Percentiles rank a stretch among this genome's conserved stretches.
Evolutionary conservation across 1,139 yeast genomes (phyloP).

Genomic region (Saccharomyces hybrid): DNA sequence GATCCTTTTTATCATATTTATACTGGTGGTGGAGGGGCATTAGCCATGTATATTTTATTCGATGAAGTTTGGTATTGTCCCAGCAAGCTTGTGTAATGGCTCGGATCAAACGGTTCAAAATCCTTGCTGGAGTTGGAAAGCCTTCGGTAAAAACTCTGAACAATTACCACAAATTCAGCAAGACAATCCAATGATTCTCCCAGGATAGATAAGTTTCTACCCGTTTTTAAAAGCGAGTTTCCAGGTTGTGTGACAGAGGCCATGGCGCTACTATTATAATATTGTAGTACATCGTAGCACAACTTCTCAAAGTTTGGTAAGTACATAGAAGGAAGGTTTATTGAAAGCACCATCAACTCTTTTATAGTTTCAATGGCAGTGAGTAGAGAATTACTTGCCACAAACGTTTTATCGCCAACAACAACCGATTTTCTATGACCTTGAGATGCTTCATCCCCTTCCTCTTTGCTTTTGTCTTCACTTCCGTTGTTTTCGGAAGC

Average conservation of each 20-base stretch:
- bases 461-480: constrained; percentile 2
- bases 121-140: constrained; percentile 20
- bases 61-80: constrained; percentile 23
- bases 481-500: constrained; percentile 6
- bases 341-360: constrained; percentile 29
- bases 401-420: constrained; percentile 37
- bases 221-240: constrained; percentile 20
- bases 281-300: constrained; percentile 27
- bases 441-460: not conserved
- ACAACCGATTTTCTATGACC: constrained; percentile 37
- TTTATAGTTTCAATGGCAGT: constrained; percentile 26
- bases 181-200: constrained; percentile 36
- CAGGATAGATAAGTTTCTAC: constrained; percentile 34
- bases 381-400: constrained; percentile 33
- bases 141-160: constrained; percentile 26
- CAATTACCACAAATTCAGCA: constrained; percentile 28
- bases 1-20: constrained; percentile 4
- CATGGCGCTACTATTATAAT: constrained; percentile 29
- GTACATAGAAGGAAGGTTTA: constrained; percentile 27
- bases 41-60: constrained; percentile 26
- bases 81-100: constrained; percentile 19
- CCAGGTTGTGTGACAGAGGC: constrained; percentile 24
- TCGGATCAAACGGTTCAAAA: constrained; percentile 17
- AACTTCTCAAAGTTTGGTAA: constrained; percentile 27
- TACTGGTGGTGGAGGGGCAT: constrained; percentile 31